Conservation (phyloP, 2,329 filamentous ascomycete species). For the Fusarium sp. region DNA sequence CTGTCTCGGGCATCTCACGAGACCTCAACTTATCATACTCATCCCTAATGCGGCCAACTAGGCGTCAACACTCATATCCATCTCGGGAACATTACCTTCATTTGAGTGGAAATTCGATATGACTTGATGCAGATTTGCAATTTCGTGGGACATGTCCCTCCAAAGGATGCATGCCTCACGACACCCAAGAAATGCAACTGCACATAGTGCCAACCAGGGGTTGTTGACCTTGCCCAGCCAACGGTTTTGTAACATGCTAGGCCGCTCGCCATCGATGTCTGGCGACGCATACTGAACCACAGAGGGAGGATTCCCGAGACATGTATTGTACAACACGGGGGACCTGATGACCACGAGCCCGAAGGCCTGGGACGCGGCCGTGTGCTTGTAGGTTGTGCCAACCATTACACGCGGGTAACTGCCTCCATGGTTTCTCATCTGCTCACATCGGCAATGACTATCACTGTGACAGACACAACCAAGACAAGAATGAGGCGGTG, state of each 20-base stretch:
- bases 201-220: background rate
- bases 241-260: slow-evolving; percentile 4
- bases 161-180: slow-evolving; percentile 1
- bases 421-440: slow-evolving; percentile 25
- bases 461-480: slow-evolving; percentile 11
- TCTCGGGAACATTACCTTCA: background rate
- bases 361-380: slow-evolving; percentile 38
- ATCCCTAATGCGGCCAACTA: slow-evolving; percentile 17
- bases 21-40: slow-evolving; percentile 22
- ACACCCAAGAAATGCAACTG: background rate
- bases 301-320: slow-evolving; percentile 29
- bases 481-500: slow-evolving; percentile 6
- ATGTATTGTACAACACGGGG: slow-evolving; percentile 29
- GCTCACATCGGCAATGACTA: slow-evolving; percentile 5
- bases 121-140: background rate
- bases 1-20: slow-evolving; percentile 29
- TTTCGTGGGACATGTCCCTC: background rate
- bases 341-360: slow-evolving; percentile 29
- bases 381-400: slow-evolving; percentile 36
- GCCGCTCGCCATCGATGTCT: slow-evolving; percentile 7
- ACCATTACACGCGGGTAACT: slow-evolving; percentile 17
- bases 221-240: background rate
- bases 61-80: slow-evolving; percentile 30
- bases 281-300: slow-evolving; percentile 25
- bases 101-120: slow-evolving; percentile 4